These are phyloP conservation scores for Kwoniella europaea DNA, from an alignment of 768 basidiomycete species.

Conservation along the genomic window DNA sequence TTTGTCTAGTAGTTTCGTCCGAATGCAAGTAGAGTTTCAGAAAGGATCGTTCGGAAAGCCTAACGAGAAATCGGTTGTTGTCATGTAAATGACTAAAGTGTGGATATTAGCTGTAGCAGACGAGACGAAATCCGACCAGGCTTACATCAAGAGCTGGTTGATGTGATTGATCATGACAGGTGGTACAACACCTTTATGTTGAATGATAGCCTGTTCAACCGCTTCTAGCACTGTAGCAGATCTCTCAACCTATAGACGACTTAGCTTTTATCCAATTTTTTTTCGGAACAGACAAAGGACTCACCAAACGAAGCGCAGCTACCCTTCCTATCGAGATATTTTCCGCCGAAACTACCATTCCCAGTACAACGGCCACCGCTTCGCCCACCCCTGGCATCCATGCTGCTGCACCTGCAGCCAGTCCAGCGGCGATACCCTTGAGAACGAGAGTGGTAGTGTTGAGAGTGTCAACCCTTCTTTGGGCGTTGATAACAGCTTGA, in stretches of 20 bases:
- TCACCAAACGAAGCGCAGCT: conserved; percentile 41
- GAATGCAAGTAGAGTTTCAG: conserved; percentile 77
- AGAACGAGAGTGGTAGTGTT: conserved; percentile 26
- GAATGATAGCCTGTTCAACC: conserved; percentile 34
- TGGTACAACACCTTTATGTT: conserved; percentile 32
- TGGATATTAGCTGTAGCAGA: conserved; percentile 1
- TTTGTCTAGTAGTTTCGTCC: conserved; percentile 68
- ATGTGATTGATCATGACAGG: conserved; percentile 35
- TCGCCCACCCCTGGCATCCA: conserved; percentile 45
- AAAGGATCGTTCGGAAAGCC: conserved; percentile 71
- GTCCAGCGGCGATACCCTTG: conserved; percentile 12
- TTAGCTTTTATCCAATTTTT: conserved; percentile 1
- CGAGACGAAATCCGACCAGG: neutral
- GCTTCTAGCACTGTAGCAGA: conserved; percentile 41
- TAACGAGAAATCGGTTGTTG: conserved; percentile 63
- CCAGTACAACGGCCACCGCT: conserved; percentile 31
- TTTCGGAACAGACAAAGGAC: neutral
- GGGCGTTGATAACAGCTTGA: conserved; percentile 28
- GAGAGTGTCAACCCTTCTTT: conserved; percentile 35
- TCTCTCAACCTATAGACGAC: conserved; percentile 37
- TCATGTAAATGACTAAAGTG: conserved; percentile 32
- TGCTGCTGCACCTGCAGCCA: conserved; percentile 25
- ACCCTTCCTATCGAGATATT: conserved; percentile 36
- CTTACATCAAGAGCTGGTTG: conserved; percentile 32
- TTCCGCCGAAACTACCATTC: conserved; percentile 36